Base-by-base conservation (phyloP, 352 stramenopile genomes). In the Saprolegnia diclina region DNA sequence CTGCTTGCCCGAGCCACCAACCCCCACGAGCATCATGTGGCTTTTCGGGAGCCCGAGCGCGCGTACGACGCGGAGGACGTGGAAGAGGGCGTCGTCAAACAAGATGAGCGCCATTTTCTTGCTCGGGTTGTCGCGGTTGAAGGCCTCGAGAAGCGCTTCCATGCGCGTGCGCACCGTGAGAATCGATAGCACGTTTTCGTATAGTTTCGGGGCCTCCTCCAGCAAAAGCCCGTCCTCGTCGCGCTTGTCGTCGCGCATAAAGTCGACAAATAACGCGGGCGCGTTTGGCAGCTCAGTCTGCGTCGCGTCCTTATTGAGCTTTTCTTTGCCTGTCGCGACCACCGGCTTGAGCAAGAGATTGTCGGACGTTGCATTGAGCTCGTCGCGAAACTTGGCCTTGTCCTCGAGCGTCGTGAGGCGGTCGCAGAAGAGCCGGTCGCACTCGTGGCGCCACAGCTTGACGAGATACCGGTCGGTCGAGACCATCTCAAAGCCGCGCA, bases 21-120 rank as follows among this genome's bases (percentile, higher is more conserved):
- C 89, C 32, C 91, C 91, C 0, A 97, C 89, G 26, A 97, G 84
- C 80, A 97, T 89, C 77, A 96, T 92, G 66, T 93, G 89, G 64
- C 88, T 92, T 48, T 91, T 82, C 0, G 83, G 73, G 68, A 95
- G 87, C 3, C 83, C 82, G 21, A 97, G 73, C 42, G 90, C 81
- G 1, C 91, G 77, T 4, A 83, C 82, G 42, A 97, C 81, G n/a
- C 90, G 76, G 7, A 95, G 79, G 6, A 97, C 77, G 63, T 97
- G 91, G 22, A 75, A 71, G 2, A 97, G 76, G 9, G 91, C 91
- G 72, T 97, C 90, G 57, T 97, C 90, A 56, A 97, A 97, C 0
- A 97, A 73, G 37, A 97, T 90, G 19, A 97, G 74, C 37, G 87
- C 75, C 19, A 96, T 86, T 22, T 82, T 71, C 22, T 78, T 79